phyloP scores from a whole-genome alignment of 371 early-diverging fungal species.

The Apophysomyces elegans region DNA sequence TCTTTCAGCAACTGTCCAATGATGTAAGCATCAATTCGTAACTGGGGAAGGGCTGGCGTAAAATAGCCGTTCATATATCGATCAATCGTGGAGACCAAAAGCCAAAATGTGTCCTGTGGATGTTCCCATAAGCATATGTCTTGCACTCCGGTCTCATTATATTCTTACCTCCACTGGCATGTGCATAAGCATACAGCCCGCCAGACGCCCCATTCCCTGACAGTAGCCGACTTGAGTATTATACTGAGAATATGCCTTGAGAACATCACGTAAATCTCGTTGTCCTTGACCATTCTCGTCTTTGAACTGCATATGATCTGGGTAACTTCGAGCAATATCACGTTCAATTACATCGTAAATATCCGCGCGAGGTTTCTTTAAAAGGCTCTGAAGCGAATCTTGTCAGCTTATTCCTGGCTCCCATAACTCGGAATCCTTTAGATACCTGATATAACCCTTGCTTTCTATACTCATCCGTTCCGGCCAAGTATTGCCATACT shows the following conservation, averaged over 20 bases:
- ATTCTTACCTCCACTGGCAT: slow-evolving; percentile 70
- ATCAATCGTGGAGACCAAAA: slow-evolving; percentile 80
- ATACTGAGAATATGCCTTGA: slow-evolving; percentile 90
- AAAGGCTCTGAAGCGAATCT: slow-evolving; percentile 14
- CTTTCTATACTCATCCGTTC: slow-evolving; percentile 49
- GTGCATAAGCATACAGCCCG: slow-evolving; percentile 90
- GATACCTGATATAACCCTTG: slow-evolving; percentile 54
- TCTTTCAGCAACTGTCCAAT: slow-evolving; percentile 81
- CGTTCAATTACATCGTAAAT: slow-evolving; percentile 83
- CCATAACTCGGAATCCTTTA: too few relatives aligned
- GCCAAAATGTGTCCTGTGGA: slow-evolving; percentile 83
- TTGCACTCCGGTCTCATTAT: neutral
- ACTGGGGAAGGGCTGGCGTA: slow-evolving; percentile 72
- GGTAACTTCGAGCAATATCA: slow-evolving; percentile 86
- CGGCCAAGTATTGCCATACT: slow-evolving; percentile 76
- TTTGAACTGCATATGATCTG: slow-evolving; percentile 78
- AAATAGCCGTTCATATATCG: slow-evolving; percentile 80
- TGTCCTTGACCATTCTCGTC: slow-evolving; percentile 73
- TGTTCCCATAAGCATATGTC: neutral
- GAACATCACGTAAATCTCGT: slow-evolving; percentile 68
- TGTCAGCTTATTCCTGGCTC: neutral
- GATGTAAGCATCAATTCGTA: slow-evolving; percentile 83
- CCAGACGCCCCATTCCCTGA: slow-evolving; percentile 96
- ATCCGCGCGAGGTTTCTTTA: slow-evolving; percentile 22
- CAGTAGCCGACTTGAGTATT: slow-evolving; percentile 93